Evolutionary conservation across 2,329 filamentous ascomycete species (phyloP).

Genomic region (Aotearoamyces nothofagi): DNA sequence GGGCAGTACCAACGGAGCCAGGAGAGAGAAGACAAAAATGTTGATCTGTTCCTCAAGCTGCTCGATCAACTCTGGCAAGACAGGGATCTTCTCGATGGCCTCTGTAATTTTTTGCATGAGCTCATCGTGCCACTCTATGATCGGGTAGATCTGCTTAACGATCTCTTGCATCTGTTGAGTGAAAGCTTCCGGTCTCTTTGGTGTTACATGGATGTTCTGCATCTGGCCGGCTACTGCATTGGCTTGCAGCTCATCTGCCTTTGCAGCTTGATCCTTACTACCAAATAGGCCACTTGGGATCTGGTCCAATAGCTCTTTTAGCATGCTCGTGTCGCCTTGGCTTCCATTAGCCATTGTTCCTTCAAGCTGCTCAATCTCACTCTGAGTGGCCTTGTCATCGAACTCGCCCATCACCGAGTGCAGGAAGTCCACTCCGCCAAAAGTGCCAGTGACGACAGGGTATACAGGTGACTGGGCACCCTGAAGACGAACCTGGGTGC

Average conservation of each 20-base stretch:
- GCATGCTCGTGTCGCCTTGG: constrained; percentile 52
- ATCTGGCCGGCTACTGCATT: constrained; percentile 65
- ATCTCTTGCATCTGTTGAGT: constrained; percentile 61
- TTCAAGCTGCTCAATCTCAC: constrained; percentile 78
- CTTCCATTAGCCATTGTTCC: constrained; percentile 56
- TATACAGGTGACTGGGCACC: constrained; percentile 56
- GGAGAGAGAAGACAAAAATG: constrained; percentile 78
- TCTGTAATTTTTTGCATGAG: constrained; percentile 65
- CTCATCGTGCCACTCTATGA: constrained; percentile 82
- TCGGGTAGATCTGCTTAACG: constrained; percentile 70
- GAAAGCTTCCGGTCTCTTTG: constrained; percentile 71
- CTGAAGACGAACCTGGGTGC: constrained; percentile 53
- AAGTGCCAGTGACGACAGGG: constrained; percentile 79
- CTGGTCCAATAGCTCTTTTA: constrained; percentile 67
- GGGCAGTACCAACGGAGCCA: constrained; percentile 77
- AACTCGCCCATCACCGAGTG: constrained; percentile 72
- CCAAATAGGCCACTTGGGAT: constrained; percentile 73
- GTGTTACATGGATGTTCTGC: constrained; percentile 58
- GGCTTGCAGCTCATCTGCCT: constrained; percentile 65
- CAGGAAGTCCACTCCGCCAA: constrained; percentile 87
- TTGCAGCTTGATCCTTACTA: constrained; percentile 54
- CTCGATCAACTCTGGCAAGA: constrained; percentile 73
- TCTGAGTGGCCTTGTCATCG: constrained; percentile 80
- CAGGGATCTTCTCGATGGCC: constrained; percentile 71
- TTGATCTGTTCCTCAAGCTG: constrained; percentile 78